Conservation (phyloP, 1,284 basidiomycete genomes). For the Pisolithus thermaeus region DNA sequence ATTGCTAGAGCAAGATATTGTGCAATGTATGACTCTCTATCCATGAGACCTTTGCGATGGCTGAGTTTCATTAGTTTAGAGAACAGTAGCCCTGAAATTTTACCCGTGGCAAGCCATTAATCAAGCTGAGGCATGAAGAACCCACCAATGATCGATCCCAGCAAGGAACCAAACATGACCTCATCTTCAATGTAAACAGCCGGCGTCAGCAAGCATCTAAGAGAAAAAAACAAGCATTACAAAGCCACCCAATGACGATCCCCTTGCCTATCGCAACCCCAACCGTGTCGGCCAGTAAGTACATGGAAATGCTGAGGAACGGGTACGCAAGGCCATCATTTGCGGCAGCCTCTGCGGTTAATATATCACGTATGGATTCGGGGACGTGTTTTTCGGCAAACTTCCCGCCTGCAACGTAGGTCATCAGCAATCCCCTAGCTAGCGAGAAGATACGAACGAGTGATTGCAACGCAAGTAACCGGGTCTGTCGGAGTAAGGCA, state of each 20-base stretch:
- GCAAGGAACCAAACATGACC: conserved; percentile 73
- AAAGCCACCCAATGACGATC: conserved; percentile 80
- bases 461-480: conserved; percentile 51
- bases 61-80: conserved; percentile 80
- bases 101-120: conserved; percentile 1
- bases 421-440: conserved; percentile 16
- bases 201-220: conserved; percentile 1
- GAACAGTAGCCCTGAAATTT: conserved; percentile 54
- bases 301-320: conserved; percentile 84
- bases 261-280: conserved; percentile 67
- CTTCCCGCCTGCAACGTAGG: conserved; percentile 66
- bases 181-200: conserved; percentile 52
- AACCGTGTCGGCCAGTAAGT: conserved; percentile 73
- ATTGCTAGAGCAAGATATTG: conserved; percentile 85
- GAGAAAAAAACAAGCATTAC: conserved; percentile 34
- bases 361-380: conserved; percentile 71
- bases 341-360: conserved; percentile 89
- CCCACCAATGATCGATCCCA: conserved; percentile 71
- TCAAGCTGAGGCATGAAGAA: neutral
- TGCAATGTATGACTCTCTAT: conserved; percentile 88
- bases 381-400: conserved; percentile 90
- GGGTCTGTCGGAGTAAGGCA: conserved; percentile 95
- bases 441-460: conserved; percentile 17
- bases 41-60: conserved; percentile 72
- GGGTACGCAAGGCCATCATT: conserved; percentile 90